Percentiles rank a stretch among this genome's conserved stretches.
Conservation (phyloP, 768 basidiomycete species). For the Boletellus ananiceps region DNA sequence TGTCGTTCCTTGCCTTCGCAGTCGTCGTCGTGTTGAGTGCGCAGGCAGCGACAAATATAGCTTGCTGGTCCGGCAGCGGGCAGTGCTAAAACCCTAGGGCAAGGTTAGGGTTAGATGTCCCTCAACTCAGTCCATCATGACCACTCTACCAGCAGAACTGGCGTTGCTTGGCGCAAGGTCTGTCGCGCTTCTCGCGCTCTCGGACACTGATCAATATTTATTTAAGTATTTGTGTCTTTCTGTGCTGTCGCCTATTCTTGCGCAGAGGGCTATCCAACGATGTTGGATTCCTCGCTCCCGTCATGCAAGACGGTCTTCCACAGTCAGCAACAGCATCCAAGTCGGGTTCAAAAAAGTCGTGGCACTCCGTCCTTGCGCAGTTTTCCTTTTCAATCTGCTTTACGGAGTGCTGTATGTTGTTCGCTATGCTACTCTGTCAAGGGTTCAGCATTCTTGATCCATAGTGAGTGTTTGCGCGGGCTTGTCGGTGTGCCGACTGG, state of each 20-base stretch:
- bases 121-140: conserved; percentile 8
- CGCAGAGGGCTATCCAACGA: conserved; percentile 56
- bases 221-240: conserved; percentile 47
- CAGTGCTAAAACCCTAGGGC: conserved; percentile 23
- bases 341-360: conserved; percentile 21
- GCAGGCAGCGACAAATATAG: background rate
- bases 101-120: conserved; percentile 28
- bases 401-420: conserved; percentile 70
- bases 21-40: conserved; percentile 10
- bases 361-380: conserved; percentile 56
- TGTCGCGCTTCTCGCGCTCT: background rate
- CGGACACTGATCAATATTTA: background rate
- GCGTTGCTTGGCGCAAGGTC: conserved; percentile 20
- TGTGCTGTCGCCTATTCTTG: conserved; percentile 56
- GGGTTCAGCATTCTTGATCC: conserved; percentile 50
- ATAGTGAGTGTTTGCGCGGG: conserved; percentile 39
- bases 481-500: conserved; percentile 3
- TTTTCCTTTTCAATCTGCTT: conserved; percentile 66
- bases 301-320: conserved; percentile 24
- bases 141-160: conserved; percentile 12
- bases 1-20: conserved; percentile 19
- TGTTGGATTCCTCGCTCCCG: conserved; percentile 45
- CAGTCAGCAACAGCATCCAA: conserved; percentile 21
- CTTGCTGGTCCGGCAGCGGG: conserved; percentile 4
- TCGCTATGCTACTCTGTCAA: conserved; percentile 70